Base-by-base conservation (phyloP, 2,329 filamentous ascomycete genomes). In the Exophiala oligosperma region DNA sequence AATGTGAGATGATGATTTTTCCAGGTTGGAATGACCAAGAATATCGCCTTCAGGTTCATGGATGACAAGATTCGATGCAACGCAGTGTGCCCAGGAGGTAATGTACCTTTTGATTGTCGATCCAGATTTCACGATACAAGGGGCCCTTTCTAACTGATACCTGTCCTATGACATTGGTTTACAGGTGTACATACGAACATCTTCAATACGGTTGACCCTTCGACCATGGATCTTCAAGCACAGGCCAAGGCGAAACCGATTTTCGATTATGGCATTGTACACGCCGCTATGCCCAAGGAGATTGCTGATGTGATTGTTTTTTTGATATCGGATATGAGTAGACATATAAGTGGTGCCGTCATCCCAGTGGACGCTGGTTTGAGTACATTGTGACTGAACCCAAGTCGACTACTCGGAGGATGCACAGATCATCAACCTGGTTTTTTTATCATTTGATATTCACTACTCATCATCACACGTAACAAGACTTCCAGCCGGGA, bases 51-150 rank as follows among this genome's bases (percentile, higher is more conserved):
- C n/a, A 8, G 49, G 9, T 41, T 52, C 35, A 35, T 21, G 23
- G 14, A 43, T 23, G 21, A 52, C 35, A 26, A 43, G 9, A 41
- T 52, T 52, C 49, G 49, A 6, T 52, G 49, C 49, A 52, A 52
- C 28, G 49, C 49, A 2, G 35, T 41, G 9, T 52, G 49, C 28
- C 49, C 49, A 24, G 49, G 49, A 2, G 49, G 49, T 28, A 52
- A 4, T 40, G 14, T 23, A 8, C 46, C 21, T 11, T 44, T 44
- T 44, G 23, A 9, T 28, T 9, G 9, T 11, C 8, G 9, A 11
- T 29, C 11, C 21, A 26, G 11, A 24, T 12, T 24, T 24, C 8
- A 17, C 12, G 8, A 14, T 29, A 17, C 17, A 17, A 17, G 17
- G 17, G 17, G 17, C 17, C 17, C 17, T 17, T 17, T 17, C 17